phyloP scores from a whole-genome alignment of 78 protist species.

The Dictyostelium firmibasis region DNA sequence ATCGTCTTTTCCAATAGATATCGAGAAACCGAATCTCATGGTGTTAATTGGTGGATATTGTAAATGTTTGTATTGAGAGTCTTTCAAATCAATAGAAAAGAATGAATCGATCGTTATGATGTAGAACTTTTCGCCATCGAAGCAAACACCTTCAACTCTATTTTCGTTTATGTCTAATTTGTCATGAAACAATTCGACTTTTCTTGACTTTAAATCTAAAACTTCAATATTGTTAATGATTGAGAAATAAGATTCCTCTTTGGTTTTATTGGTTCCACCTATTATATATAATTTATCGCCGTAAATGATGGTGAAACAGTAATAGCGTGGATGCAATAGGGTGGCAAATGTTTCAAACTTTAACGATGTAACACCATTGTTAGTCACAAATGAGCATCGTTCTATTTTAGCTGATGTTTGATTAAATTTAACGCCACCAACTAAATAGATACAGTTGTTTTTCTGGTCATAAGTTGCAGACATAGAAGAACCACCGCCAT shows the following conservation, averaged over 20 bases:
- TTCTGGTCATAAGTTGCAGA: not conserved
- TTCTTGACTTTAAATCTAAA: not conserved
- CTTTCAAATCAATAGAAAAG: not conserved
- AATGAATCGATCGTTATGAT: not conserved
- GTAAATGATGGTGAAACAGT: not conserved
- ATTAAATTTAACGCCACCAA: conserved; percentile 37
- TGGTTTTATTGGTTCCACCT: conserved; percentile 38
- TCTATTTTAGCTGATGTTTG: conserved; percentile 11
- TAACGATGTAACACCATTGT: not conserved
- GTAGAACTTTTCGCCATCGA: conserved; percentile 14
- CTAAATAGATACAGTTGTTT: not conserved
- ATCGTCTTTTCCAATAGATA: not conserved
- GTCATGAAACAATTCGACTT: not conserved
- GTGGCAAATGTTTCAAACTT: not conserved
- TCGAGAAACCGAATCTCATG: conserved; percentile 20
- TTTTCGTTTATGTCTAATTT: not conserved
- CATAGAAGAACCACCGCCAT: conserved; percentile 16
- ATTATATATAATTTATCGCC: not conserved
- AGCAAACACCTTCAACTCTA: conserved; percentile 30
- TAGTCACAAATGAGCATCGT: not conserved
- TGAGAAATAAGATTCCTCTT: not conserved
- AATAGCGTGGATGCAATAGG: not conserved
- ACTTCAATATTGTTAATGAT: conserved; percentile 19
- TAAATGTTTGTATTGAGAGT: not conserved
- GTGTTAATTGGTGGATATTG: not conserved